phyloP scores from a whole-genome alignment of 495 filamentous ascomycete species.

The Parmelia sp. region DNA sequence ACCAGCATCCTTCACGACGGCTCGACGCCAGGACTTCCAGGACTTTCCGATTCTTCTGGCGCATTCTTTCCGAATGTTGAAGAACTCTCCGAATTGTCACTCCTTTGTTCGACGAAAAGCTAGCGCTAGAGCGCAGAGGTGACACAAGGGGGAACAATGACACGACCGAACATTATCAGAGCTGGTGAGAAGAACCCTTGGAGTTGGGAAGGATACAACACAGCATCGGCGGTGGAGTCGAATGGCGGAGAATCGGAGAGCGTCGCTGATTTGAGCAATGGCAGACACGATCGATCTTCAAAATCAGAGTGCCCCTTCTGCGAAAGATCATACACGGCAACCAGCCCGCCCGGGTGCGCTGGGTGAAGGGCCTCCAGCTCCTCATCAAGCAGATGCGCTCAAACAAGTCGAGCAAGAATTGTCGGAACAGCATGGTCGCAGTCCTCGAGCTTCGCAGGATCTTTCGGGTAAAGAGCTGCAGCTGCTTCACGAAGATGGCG shows the following conservation, averaged over 20 bases:
- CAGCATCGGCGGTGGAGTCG: neutral
- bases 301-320: constrained; percentile 70
- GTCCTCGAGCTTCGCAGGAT: constrained; percentile 39
- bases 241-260: constrained; percentile 4
- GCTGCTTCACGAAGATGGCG: constrained; percentile 45
- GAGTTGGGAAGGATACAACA: neutral
- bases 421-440: constrained; percentile 55
- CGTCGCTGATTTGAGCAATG: constrained; percentile 18
- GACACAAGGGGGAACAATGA: constrained; percentile 45
- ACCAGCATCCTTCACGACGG: neutral
- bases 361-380: constrained; percentile 56
- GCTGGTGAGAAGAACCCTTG: constrained; percentile 54
- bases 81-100: neutral
- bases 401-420: constrained; percentile 71
- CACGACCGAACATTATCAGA: constrained; percentile 70
- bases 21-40: neutral
- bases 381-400: constrained; percentile 79
- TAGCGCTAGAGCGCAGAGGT: neutral
- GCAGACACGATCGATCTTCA: constrained; percentile 95
- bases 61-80: constrained; percentile 4
- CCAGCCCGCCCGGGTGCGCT: constrained; percentile 43
- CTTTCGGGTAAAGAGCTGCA: constrained; percentile 31
- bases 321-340: constrained; percentile 66
- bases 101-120: neutral
- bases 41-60: neutral